phyloP scores from a whole-genome alignment of 345 rosid species.

The Bruguiera gymnorhiza region DNA sequence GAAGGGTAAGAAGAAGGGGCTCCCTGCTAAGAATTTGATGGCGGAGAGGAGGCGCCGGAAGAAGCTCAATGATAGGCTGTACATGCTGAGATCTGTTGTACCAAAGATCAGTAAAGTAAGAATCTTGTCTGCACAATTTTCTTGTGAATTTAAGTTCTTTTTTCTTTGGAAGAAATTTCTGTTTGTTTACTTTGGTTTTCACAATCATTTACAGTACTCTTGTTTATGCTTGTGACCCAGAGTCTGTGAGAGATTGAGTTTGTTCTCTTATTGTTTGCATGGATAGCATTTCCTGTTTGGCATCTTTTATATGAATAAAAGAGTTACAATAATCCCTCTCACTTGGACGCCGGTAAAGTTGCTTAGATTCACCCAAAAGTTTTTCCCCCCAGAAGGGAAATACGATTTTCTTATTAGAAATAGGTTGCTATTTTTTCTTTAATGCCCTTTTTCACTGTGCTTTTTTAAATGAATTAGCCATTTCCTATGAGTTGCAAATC shows the following conservation, averaged over 20 bases:
- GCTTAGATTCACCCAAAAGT: conserved; percentile 8
- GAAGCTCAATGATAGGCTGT: conserved; percentile 61
- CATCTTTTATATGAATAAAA: not conserved
- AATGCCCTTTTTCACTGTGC: not conserved
- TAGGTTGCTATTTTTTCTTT: not conserved
- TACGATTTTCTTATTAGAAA: conserved; percentile 5
- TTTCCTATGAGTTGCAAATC: conserved; percentile 1
- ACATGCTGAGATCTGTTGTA: conserved; percentile 92
- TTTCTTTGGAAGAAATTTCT: not conserved
- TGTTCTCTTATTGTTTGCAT: not conserved
- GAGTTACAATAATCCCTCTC: conserved; percentile 22
- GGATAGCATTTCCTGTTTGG: conserved; percentile 6
- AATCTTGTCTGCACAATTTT: conserved; percentile 20
- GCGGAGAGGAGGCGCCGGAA: conserved; percentile 67
- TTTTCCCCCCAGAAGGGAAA: not conserved
- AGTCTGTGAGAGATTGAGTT: not conserved
- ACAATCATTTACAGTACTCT: conserved; percentile 8
- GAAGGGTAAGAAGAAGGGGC: conserved; percentile 54
- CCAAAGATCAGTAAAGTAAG: conserved; percentile 98
- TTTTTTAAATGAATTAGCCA: not conserved
- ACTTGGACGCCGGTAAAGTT: conserved; percentile 13
- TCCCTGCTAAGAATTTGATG: conserved; percentile 71
- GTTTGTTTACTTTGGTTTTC: conserved; percentile 1
- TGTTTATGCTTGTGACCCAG: not conserved
- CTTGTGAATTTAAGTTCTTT: conserved; percentile 17